Evolutionary conservation across 2,329 filamentous ascomycete species (phyloP).

Genomic region (Nothopassalora personata): DNA sequence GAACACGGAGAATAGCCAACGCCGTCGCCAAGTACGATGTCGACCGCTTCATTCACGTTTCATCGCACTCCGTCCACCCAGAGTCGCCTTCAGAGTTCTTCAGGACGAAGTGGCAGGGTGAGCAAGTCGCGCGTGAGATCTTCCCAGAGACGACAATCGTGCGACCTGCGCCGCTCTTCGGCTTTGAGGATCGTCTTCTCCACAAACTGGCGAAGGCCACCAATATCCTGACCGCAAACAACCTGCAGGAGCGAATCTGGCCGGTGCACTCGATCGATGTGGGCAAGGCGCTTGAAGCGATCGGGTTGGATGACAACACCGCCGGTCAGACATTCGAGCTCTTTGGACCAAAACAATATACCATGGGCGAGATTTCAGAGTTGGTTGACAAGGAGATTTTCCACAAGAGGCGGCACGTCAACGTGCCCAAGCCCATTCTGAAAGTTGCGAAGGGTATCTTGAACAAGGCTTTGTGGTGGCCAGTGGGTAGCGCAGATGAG

Average conservation of each 20-base stretch:
- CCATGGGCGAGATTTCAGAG: slow-evolving; percentile 76
- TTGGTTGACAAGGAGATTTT: slow-evolving; percentile 88
- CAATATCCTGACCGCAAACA: slow-evolving; percentile 84
- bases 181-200: slow-evolving; percentile 88
- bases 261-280: slow-evolving; percentile 94
- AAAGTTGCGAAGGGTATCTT: slow-evolving; percentile 69
- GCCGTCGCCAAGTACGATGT: slow-evolving; percentile 97
- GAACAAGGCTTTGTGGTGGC: slow-evolving; percentile 88
- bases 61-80: slow-evolving; percentile 81
- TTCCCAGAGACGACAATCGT: slow-evolving; percentile 98
- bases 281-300: slow-evolving; percentile 78
- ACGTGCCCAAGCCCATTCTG: slow-evolving; percentile 74
- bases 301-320: slow-evolving; percentile 86
- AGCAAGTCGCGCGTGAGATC: slow-evolving; percentile 77
- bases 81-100: slow-evolving; percentile 85
- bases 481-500: slow-evolving; percentile 72
- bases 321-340: slow-evolving; percentile 89
- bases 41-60: slow-evolving; percentile 94
- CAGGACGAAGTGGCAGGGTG: slow-evolving; percentile 79
- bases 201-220: slow-evolving; percentile 74
- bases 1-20: slow-evolving; percentile 84
- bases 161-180: slow-evolving; percentile 86
- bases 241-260: slow-evolving; percentile 85
- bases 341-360: slow-evolving; percentile 90
- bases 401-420: slow-evolving; percentile 84